Conservation (phyloP, 2,329 filamentous ascomycete species). For the Aquanectria penicillioides region DNA sequence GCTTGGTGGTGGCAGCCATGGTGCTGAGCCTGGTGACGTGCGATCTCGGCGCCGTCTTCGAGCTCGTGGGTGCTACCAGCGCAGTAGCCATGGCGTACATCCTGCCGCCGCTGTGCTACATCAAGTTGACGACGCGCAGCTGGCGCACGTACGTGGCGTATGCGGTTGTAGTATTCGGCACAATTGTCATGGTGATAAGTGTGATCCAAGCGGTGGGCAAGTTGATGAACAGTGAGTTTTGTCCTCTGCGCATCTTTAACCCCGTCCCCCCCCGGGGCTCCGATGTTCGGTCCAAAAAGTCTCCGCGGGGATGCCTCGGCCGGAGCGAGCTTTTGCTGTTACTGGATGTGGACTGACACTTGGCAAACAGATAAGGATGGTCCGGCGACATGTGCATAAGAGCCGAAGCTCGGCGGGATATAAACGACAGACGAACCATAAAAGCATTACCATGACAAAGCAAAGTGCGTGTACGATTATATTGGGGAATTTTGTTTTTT, state of each 20-base stretch:
- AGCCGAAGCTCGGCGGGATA: neutral
- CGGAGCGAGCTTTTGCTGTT: neutral
- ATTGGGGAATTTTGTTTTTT: too few species aligned
- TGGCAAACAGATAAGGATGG: conserved; percentile 37
- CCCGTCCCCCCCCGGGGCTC: neutral
- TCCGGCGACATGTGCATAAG: conserved; percentile 38
- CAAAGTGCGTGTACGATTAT: conserved; percentile 19
- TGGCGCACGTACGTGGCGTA: conserved; percentile 79
- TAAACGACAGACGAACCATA: neutral
- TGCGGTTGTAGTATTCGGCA: conserved; percentile 80
- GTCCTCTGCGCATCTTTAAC: neutral
- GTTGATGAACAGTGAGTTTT: conserved; percentile 62
- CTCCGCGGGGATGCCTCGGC: conserved; percentile 2
- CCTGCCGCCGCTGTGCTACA: conserved; percentile 91
- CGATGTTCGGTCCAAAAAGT: neutral
- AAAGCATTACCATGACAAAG: neutral
- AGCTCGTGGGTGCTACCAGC: conserved; percentile 94
- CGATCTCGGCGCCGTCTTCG: conserved; percentile 93
- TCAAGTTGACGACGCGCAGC: conserved; percentile 84
- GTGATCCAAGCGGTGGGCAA: conserved; percentile 78
- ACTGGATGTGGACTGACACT: conserved; percentile 25
- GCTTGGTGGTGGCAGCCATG: conserved; percentile 83
- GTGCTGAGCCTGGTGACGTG: conserved; percentile 84
- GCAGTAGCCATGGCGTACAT: conserved; percentile 96
- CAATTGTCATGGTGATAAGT: conserved; percentile 82